Conservation (phyloP, 805 yeast species). For the Yarrowia sp. region DNA sequence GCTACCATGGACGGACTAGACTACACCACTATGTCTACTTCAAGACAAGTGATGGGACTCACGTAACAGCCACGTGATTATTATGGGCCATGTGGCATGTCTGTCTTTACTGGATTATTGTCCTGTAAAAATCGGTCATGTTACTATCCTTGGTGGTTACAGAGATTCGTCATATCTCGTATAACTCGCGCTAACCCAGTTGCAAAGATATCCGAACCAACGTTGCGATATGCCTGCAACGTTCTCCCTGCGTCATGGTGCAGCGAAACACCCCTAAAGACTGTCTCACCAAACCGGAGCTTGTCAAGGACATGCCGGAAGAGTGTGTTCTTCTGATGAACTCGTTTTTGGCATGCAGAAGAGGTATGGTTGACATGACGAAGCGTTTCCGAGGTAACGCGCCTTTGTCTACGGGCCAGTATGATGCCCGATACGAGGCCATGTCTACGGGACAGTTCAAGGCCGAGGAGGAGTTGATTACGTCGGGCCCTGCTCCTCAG, state of each 20-base stretch:
- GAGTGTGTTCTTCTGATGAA: conserved; percentile 80
- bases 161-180: too few species aligned
- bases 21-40: too few species aligned
- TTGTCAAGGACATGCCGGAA: conserved; percentile 76
- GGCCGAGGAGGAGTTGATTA: conserved; percentile 62
- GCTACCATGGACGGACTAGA: too few species aligned
- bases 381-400: conserved; percentile 93
- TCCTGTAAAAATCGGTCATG: too few species aligned
- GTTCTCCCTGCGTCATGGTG: conserved; percentile 93
- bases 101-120: too few species aligned
- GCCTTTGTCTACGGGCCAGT: conserved; percentile 86
- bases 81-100: too few species aligned
- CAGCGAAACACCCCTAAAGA: conserved; percentile 87
- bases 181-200: conserved; percentile 43
- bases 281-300: conserved; percentile 77
- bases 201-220: conserved; percentile 93
- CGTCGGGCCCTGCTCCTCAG: conserved; percentile 9
- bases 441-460: conserved; percentile 78
- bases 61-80: too few species aligned
- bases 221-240: conserved; percentile 91
- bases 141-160: too few species aligned
- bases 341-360: conserved; percentile 82
- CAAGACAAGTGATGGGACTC: too few species aligned
- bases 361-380: conserved; percentile 84
- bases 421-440: conserved; percentile 81